These are phyloP conservation scores for Arachis monticola DNA, from an alignment of 331 rosid species.

Conservation along the genomic window DNA sequence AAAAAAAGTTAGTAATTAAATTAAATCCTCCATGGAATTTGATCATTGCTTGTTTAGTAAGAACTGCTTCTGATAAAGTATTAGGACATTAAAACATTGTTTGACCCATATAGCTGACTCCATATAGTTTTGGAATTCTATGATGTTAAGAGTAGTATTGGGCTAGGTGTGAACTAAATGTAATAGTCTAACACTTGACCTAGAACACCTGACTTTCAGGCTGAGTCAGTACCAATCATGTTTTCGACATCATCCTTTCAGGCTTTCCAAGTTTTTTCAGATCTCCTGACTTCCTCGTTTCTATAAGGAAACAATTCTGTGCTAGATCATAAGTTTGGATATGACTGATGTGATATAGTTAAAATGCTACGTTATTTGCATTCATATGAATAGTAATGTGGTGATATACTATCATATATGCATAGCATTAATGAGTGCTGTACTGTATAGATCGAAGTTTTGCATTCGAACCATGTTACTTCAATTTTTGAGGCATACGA, in stretches of 20 bases:
- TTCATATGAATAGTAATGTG: not conserved
- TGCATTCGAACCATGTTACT: constrained; percentile 32
- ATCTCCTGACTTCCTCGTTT: not conserved
- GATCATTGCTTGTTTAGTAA: not conserved
- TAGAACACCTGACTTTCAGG: not conserved
- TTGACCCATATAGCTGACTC: not conserved
- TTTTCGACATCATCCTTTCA: not conserved
- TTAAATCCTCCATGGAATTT: constrained; percentile 18
- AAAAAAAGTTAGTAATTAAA: not conserved
- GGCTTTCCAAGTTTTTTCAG: constrained; percentile 1
- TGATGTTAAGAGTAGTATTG: constrained; percentile 9
- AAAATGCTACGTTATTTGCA: not conserved
- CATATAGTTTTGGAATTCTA: not conserved
- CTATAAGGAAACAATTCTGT: not conserved
- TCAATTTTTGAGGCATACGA: constrained; percentile 44
- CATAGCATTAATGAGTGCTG: constrained; percentile 1
- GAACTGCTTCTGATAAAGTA: constrained; percentile 12
- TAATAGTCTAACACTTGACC: not conserved
- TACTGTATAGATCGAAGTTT: constrained; percentile 33
- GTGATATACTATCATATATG: not conserved
- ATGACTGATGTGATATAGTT: not conserved
- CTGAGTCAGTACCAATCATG: not conserved
- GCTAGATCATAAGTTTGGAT: constrained; percentile 20
- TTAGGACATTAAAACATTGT: not conserved
- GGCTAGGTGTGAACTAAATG: constrained; percentile 13